phyloP scores from a whole-genome alignment of 129 eudicot species.

The Rutidosis leptorrhynchoides region DNA sequence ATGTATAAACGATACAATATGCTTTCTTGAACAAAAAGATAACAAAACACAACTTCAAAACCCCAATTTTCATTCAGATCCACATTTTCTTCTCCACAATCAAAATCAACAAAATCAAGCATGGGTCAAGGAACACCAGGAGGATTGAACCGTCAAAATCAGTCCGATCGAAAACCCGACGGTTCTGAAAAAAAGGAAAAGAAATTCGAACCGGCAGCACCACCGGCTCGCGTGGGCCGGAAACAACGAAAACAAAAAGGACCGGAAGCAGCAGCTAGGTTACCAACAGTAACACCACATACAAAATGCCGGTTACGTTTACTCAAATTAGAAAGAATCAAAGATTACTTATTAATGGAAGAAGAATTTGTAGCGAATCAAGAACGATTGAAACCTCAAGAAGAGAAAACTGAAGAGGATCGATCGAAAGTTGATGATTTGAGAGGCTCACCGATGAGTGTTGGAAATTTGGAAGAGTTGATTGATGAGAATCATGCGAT shows the following conservation, averaged over 20 bases:
- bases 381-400: conserved; percentile 88
- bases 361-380: conserved; percentile 93
- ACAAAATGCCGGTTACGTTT: conserved; percentile 73
- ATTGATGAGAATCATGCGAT: conserved; percentile 97
- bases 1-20: background rate
- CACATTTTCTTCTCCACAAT: conserved; percentile 1
- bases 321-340: conserved; percentile 67
- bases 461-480: conserved; percentile 85
- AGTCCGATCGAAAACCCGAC: conserved; percentile 7
- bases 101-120: background rate
- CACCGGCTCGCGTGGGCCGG: conserved; percentile 86
- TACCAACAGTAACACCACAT: conserved; percentile 77
- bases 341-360: conserved; percentile 84
- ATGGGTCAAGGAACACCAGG: conserved; percentile 18
- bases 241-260: no score
- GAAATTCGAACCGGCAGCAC: conserved; percentile 83
- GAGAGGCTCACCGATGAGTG: conserved; percentile 94
- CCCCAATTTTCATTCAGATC: conserved; percentile 19
- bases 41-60: conserved; percentile 26
- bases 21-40: conserved; percentile 33
- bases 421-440: conserved; percentile 84
- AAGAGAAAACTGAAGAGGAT: conserved; percentile 93
- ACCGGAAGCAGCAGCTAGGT: conserved; percentile 82
- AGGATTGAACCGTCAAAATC: background rate
- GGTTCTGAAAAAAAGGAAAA: conserved; percentile 83